A percentile compares a stretch with the other conserved stretches of the same genome.
Evolutionary conservation across 2,329 filamentous ascomycete genomes (phyloP).

Genomic region (Pyricularia sp.): DNA sequence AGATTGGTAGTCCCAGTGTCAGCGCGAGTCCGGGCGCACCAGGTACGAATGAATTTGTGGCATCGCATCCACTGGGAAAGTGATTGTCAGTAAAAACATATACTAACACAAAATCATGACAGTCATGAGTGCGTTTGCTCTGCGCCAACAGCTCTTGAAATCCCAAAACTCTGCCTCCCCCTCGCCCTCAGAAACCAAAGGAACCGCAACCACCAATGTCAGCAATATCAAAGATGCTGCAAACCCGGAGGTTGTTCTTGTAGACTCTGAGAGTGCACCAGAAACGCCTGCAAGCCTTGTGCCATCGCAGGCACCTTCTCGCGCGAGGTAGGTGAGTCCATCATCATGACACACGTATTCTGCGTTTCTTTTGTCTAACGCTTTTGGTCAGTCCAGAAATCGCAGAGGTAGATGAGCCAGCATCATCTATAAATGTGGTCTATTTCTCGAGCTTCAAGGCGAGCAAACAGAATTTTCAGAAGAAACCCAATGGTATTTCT

Average conservation of each 20-base stretch:
- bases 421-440: constrained; percentile 5
- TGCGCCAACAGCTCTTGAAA: constrained; percentile 26
- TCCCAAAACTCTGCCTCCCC: background rate
- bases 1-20: constrained; percentile 18
- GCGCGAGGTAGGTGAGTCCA: background rate
- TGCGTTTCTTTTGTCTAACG: background rate
- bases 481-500: constrained; percentile 27
- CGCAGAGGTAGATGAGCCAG: constrained; percentile 12
- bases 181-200: background rate
- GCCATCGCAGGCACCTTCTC: background rate
- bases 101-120: constrained; percentile 6
- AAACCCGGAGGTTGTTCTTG: background rate
- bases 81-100: background rate
- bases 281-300: background rate
- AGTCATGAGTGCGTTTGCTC: constrained; percentile 35
- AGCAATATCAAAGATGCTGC: background rate
- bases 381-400: constrained; percentile 12
- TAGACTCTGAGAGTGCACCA: background rate
- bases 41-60: background rate
- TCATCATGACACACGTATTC: background rate
- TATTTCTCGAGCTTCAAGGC: constrained; percentile 37
- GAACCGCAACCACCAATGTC: background rate
- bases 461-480: constrained; percentile 32
- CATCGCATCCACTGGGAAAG: background rate
- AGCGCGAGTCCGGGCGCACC: background rate